These are phyloP conservation scores for Coemansia sp. DNA, from an alignment of 192 early-diverging fungal genomes.

Conservation along the genomic window DNA sequence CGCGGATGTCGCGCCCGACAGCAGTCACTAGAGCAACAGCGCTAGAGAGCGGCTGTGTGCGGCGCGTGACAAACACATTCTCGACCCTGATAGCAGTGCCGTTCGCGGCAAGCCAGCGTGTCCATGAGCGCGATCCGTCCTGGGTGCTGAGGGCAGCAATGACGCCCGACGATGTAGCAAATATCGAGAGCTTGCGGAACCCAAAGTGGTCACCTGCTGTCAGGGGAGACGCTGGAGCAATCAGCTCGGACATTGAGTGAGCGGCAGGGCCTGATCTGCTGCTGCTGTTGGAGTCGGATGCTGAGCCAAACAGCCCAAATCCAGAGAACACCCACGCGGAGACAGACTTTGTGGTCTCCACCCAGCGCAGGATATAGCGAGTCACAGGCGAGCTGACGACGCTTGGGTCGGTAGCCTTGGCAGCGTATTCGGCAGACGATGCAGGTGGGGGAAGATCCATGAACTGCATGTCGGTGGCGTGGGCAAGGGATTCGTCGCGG, in stretches of 20 bases:
- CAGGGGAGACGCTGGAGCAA: slow-evolving; percentile 4
- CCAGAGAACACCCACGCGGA: slow-evolving; percentile 54
- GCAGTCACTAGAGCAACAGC: slow-evolving; percentile 35
- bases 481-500: slow-evolving; percentile 83
- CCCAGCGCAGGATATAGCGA: slow-evolving; percentile 69
- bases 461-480: slow-evolving; percentile 67
- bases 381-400: slow-evolving; percentile 60
- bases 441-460: slow-evolving; percentile 76
- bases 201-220: slow-evolving; percentile 60
- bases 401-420: slow-evolving; percentile 43
- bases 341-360: slow-evolving; percentile 36
- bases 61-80: slow-evolving; percentile 31
- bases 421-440: slow-evolving; percentile 40
- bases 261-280: slow-evolving; percentile 3
- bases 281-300: slow-evolving; percentile 9
- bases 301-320: slow-evolving; percentile 39
- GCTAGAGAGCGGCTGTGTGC: slow-evolving; percentile 30
- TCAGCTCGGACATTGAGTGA: slow-evolving; percentile 8
- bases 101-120: slow-evolving; percentile 48
- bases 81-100: slow-evolving; percentile 23
- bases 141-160: slow-evolving; percentile 81
- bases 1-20: slow-evolving; percentile 24
- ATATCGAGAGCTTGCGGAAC: slow-evolving; percentile 85
- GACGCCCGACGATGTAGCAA: slow-evolving; percentile 76
- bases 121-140: slow-evolving; percentile 80